Conservation (phyloP, 345 rosid species). For the Dimocarpus longan region DNA sequence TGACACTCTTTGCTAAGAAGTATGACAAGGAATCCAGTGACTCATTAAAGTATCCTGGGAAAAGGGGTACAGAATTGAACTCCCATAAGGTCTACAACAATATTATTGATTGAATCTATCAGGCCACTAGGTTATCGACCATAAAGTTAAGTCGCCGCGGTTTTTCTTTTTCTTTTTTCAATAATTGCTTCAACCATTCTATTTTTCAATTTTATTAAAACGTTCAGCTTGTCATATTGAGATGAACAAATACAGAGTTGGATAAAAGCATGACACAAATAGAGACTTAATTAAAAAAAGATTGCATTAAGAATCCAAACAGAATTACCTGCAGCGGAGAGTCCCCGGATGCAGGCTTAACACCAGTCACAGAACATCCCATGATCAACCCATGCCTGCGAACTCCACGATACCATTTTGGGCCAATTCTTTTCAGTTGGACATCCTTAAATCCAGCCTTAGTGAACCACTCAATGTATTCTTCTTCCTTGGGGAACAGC, state of each 20-base stretch:
- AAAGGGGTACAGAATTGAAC: neutral
- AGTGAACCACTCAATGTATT: constrained; percentile 92
- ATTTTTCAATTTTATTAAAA: neutral
- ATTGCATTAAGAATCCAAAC: constrained; percentile 6
- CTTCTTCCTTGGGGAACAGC: constrained; percentile 99
- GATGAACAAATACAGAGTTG: neutral
- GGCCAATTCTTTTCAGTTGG: constrained; percentile 92
- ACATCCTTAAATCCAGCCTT: constrained; percentile 95
- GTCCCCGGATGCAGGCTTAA: constrained; percentile 95
- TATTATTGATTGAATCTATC: neutral
- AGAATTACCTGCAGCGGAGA: constrained; percentile 88
- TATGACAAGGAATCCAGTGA: neutral
- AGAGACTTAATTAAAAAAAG: constrained; percentile 5
- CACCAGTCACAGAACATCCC: constrained; percentile 98
- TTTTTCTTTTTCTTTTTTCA: neutral
- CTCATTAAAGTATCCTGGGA: neutral
- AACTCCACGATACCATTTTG: constrained; percentile 99
- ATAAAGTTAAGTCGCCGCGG: neutral
- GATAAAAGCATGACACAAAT: neutral
- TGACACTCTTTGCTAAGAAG: neutral
- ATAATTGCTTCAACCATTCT: neutral
- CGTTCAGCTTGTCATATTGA: neutral
- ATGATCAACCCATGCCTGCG: constrained; percentile 96
- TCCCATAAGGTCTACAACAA: neutral
- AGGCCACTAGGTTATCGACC: neutral